Conservation (phyloP, 257 asterid species). For the Prunella vulgaris region DNA sequence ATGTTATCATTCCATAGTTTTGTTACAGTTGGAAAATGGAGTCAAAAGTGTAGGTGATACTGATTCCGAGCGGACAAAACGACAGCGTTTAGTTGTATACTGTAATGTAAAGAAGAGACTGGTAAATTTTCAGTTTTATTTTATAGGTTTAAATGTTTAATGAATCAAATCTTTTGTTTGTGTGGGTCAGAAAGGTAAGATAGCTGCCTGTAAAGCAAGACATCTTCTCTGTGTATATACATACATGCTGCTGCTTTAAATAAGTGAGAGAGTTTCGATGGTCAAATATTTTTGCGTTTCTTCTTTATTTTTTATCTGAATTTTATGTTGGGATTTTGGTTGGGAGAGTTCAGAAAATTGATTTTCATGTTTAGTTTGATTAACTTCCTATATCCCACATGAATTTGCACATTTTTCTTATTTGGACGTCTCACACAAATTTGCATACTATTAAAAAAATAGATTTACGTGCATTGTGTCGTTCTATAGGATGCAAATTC, state of each 20-base stretch:
- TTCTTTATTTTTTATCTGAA: background rate
- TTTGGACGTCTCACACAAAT: no score
- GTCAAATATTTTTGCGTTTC: background rate
- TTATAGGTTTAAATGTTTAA: slow-evolving; percentile 17
- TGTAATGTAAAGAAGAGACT: slow-evolving; percentile 7
- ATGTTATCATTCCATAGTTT: background rate
- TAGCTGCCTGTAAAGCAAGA: background rate
- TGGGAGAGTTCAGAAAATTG: background rate
- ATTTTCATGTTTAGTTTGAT: background rate
- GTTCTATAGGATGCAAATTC: no score
- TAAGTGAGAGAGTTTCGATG: background rate
- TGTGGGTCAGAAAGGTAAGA: background rate
- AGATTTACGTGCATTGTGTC: no score
- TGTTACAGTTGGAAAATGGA: slow-evolving; percentile 18
- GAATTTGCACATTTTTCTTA: no score
- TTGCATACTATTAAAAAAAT: no score
- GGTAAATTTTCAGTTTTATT: background rate
- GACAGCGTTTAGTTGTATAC: slow-evolving; percentile 16
- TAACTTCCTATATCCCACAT: no score
- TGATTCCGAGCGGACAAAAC: slow-evolving; percentile 11
- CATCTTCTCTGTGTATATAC: background rate
- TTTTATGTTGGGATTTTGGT: background rate
- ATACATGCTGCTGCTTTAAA: slow-evolving; percentile 3
- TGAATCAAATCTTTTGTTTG: background rate
- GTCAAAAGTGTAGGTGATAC: background rate